These are phyloP conservation scores for Myochromella boudieri DNA, from an alignment of 768 basidiomycete species.

Conservation along the genomic window DNA sequence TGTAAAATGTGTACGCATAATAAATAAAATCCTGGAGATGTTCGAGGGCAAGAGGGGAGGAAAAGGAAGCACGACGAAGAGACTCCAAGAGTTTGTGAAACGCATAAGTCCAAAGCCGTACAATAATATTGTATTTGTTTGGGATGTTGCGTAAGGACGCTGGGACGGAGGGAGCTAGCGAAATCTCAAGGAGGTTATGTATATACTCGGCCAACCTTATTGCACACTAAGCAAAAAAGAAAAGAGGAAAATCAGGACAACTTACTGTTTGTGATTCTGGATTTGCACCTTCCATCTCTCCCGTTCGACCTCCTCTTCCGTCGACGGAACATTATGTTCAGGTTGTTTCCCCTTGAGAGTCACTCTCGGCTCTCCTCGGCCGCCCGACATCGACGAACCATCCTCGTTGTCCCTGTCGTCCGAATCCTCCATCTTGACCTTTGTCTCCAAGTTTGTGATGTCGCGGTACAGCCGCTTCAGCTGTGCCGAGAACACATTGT, in stretches of 20 bases:
- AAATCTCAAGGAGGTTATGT: constrained; percentile 83
- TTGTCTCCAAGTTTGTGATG: constrained; percentile 78
- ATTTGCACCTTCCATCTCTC: constrained; percentile 77
- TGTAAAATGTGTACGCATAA: constrained; percentile 94
- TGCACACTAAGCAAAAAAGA: background rate
- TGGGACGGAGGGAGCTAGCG: constrained; percentile 84
- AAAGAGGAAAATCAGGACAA: constrained; percentile 14
- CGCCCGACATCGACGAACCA: constrained; percentile 12
- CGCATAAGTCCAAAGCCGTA: constrained; percentile 87
- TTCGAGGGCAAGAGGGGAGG: constrained; percentile 72
- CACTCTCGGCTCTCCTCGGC: constrained; percentile 41
- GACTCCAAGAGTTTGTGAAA: constrained; percentile 92
- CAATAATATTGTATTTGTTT: constrained; percentile 93
- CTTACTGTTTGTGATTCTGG: constrained; percentile 82
- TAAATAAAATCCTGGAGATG: constrained; percentile 94
- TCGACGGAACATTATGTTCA: constrained; percentile 15
- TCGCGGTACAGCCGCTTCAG: constrained; percentile 83
- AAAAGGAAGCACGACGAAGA: constrained; percentile 80
- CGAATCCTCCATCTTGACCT: constrained; percentile 61
- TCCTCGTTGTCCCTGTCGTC: constrained; percentile 50
- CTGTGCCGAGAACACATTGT: constrained; percentile 67
- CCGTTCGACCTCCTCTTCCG: constrained; percentile 61
- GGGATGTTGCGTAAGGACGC: constrained; percentile 88
- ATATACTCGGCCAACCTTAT: constrained; percentile 85
- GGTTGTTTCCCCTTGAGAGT: constrained; percentile 42